These are phyloP conservation scores for Ogataea ramenticola DNA, from an alignment of 805 yeast species.

Conservation along the genomic window DNA sequence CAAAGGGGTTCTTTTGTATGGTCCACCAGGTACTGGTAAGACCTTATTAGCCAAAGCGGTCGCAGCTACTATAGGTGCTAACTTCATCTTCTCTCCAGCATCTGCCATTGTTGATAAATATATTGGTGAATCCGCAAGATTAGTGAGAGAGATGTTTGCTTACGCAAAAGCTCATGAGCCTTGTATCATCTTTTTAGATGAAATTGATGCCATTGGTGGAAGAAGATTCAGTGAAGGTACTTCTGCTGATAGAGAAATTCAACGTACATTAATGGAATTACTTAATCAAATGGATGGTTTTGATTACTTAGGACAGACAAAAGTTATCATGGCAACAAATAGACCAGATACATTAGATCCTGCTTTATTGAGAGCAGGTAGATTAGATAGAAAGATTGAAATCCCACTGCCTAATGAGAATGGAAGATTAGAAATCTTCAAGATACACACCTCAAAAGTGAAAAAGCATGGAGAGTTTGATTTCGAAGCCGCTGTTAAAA, in stretches of 20 bases:
- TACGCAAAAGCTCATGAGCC: conserved; percentile 98
- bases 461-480: conserved; percentile 93
- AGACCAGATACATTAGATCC: conserved; percentile 98
- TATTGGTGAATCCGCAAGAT: conserved; percentile 95
- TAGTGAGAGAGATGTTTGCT: conserved; percentile 95
- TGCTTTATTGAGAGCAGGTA: conserved; percentile 93
- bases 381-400: conserved; percentile 94
- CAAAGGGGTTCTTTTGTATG: conserved; percentile 91
- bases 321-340: conserved; percentile 98
- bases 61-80: conserved; percentile 97
- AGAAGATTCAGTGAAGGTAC: conserved; percentile 97
- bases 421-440: conserved; percentile 89
- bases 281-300: conserved; percentile 98
- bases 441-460: conserved; percentile 82
- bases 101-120: conserved; percentile 97
- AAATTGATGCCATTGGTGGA: conserved; percentile 98
- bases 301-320: conserved; percentile 92
- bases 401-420: conserved; percentile 94
- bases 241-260: conserved; percentile 97
- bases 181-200: conserved; percentile 97
- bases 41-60: conserved; percentile 95
- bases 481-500: conserved; percentile 93
- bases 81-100: conserved; percentile 96
- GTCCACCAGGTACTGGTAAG: conserved; percentile 99
- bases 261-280: conserved; percentile 94